These are phyloP conservation scores for Curvularia lunata DNA, from an alignment of 2,329 filamentous ascomycete species.

Conservation along the genomic window DNA sequence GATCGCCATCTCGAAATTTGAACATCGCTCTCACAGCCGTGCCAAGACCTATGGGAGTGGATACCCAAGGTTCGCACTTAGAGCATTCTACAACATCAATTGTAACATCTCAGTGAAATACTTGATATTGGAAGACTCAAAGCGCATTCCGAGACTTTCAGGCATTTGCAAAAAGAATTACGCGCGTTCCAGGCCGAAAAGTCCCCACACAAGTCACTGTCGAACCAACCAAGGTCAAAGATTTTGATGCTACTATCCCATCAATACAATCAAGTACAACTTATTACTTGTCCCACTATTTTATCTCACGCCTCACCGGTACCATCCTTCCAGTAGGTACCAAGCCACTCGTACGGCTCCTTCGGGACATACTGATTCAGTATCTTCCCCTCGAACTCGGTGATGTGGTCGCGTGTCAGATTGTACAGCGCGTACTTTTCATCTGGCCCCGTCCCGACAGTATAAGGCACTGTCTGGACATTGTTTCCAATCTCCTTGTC, in stretches of 20 bases:
- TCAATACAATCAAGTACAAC: neutral
- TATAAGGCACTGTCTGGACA: conserved; percentile 36
- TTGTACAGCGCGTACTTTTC: conserved; percentile 39
- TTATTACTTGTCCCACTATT: neutral
- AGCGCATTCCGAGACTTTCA: no score
- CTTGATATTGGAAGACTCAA: no score
- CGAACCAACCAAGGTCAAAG: neutral
- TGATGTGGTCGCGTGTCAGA: conserved; percentile 31
- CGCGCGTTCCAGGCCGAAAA: neutral
- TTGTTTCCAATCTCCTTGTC: conserved; percentile 39
- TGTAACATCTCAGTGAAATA: no score
- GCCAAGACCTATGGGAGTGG: neutral
- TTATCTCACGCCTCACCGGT: neutral
- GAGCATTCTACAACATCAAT: neutral
- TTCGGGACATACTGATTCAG: conserved; percentile 29
- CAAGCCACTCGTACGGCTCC: conserved; percentile 33
- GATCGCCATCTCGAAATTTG: neutral
- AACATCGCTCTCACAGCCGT: neutral
- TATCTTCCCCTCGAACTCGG: conserved; percentile 28
- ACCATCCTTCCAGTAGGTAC: conserved; percentile 28
- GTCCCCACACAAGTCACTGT: neutral
- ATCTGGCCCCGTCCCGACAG: conserved; percentile 33
- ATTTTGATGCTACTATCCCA: neutral
- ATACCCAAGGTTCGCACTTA: no score
- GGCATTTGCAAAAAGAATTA: neutral